Conservation (phyloP, 257 asterid genomes). For the Capsicum rhomboideum region DNA sequence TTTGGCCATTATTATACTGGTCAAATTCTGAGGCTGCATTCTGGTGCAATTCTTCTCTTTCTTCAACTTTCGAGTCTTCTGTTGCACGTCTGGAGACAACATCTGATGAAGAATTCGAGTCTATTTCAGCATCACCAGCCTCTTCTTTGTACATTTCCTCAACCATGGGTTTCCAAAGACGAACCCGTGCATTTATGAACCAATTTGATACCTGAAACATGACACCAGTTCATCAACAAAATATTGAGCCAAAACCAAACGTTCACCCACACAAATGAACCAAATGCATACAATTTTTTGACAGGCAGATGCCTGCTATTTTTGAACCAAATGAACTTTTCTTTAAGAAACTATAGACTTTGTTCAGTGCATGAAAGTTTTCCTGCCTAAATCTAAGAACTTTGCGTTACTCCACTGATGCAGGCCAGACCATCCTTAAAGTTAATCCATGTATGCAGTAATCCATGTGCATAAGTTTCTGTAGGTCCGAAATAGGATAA, state of each 20-base stretch:
- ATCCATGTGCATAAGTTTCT: neutral
- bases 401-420: neutral
- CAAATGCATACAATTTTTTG: neutral
- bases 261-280: neutral
- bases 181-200: constrained; percentile 92
- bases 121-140: constrained; percentile 46
- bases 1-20: constrained; percentile 15
- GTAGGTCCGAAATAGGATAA: neutral
- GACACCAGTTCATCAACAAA: constrained; percentile 5
- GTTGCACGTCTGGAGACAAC: constrained; percentile 20
- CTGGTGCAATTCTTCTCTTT: constrained; percentile 32
- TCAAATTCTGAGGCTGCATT: constrained; percentile 22
- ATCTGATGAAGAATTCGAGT: constrained; percentile 59
- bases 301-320: neutral
- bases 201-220: constrained; percentile 79
- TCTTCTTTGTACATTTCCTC: constrained; percentile 97
- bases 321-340: neutral
- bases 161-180: constrained; percentile 98
- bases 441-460: no score
- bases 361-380: neutral
- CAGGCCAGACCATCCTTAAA: no score
- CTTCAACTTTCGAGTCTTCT: constrained; percentile 25
- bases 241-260: neutral
- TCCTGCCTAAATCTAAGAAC: neutral
- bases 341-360: neutral